Conservation (phyloP, 2,329 filamentous ascomycete species). For the Neofusicoccum umdonicola region DNA sequence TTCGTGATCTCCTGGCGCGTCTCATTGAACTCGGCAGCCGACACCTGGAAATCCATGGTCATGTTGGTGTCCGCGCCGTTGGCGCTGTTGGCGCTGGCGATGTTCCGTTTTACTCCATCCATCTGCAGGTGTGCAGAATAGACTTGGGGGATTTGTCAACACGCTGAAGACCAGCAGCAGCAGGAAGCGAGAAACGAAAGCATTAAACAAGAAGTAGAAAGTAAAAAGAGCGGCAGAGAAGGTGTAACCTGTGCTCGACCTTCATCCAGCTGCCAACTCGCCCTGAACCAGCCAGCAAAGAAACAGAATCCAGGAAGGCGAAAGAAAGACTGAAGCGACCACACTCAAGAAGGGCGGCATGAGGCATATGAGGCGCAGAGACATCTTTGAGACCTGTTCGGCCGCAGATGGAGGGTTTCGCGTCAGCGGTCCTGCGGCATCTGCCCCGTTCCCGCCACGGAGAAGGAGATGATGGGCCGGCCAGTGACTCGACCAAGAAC, state of each 20-base stretch:
- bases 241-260: constrained; percentile 4
- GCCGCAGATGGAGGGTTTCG: constrained; percentile 15
- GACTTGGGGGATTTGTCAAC: not conserved
- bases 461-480: not conserved
- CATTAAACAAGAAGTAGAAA: constrained; percentile 14
- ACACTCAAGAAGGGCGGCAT: constrained; percentile 5
- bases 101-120: constrained; percentile 8
- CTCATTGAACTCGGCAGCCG: constrained; percentile 3
- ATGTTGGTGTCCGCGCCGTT: not conserved
- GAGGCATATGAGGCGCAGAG: constrained; percentile 14
- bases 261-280: constrained; percentile 16
- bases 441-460: not conserved
- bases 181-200: constrained; percentile 9
- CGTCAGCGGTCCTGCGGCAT: constrained; percentile 10
- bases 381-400: constrained; percentile 1
- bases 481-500: constrained; percentile 4
- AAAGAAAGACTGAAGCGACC: constrained; percentile 6
- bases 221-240: constrained; percentile 15
- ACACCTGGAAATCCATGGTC: constrained; percentile 1
- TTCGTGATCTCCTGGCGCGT: not conserved
- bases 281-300: constrained; percentile 15
- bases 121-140: constrained; percentile 1
- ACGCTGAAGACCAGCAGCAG: constrained; percentile 12
- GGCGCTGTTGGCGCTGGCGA: not conserved
- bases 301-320: constrained; percentile 11